Evolutionary conservation across 805 yeast species (phyloP).

Genomic region (Hemisphaericaspora nanyangensis): DNA sequence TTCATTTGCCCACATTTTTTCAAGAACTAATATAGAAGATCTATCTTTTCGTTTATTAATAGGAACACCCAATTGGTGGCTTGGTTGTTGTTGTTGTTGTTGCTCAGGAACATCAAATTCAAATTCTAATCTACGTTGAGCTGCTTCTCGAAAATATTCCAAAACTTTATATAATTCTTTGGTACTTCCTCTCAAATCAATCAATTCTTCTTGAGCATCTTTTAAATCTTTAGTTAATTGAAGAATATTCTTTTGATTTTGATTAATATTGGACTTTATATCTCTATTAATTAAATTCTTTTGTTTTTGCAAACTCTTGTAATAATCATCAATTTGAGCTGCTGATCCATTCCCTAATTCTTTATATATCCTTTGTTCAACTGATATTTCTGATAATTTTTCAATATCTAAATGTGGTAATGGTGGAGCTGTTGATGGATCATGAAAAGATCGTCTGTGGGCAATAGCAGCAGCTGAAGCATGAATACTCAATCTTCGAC

Average conservation of each 20-base stretch:
- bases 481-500: slow-evolving; percentile 34
- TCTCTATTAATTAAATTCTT: slow-evolving; percentile 50
- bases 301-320: slow-evolving; percentile 48
- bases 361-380: slow-evolving; percentile 17
- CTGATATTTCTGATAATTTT: slow-evolving; percentile 3
- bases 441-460: slow-evolving; percentile 23
- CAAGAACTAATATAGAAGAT: slow-evolving; percentile 66
- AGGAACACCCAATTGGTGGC: slow-evolving; percentile 7
- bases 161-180: slow-evolving; percentile 58
- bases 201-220: slow-evolving; percentile 61
- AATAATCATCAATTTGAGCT: slow-evolving; percentile 65
- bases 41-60: slow-evolving; percentile 47
- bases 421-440: slow-evolving; percentile 27
- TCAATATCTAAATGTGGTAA: slow-evolving; percentile 20
- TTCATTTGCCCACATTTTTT: slow-evolving; percentile 78
- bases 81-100: slow-evolving; percentile 3
- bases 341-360: slow-evolving; percentile 66
- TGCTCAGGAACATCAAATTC: slow-evolving; percentile 30
- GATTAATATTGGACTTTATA: slow-evolving; percentile 54
- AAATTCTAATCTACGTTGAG: slow-evolving; percentile 50
- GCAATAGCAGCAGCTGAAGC: slow-evolving; percentile 34
- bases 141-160: slow-evolving; percentile 55
- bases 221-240: slow-evolving; percentile 58
- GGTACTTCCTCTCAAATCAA: slow-evolving; percentile 56
- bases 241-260: slow-evolving; percentile 59